Evolutionary conservation across 179 eudicot species (phyloP), one percentile per base, ranked within the genome.

Genomic region (Patellifolia procumbens): DNA sequence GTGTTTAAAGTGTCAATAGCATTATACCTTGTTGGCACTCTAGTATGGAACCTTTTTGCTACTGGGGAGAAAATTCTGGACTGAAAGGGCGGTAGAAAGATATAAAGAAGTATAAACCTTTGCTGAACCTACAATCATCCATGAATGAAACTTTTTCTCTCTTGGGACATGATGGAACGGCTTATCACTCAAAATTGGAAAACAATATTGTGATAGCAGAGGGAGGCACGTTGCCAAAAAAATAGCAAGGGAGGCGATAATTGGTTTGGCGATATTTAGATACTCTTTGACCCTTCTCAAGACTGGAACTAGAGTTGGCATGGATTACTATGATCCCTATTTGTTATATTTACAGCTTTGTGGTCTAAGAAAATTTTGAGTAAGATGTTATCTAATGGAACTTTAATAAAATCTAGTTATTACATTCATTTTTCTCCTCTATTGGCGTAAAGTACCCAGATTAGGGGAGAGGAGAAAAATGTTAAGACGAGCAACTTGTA

Each of bases 1-100:
- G 97, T 93, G 70, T 93, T 93, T 73, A 93, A 91, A 83, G 98
- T 91, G 69, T 80, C 97, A 37, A 92, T 93, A 74, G 89, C 76
- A 56, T 78, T 93, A 69, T 93, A 93, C 88, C 80, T 93, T 53
- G 43, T 93, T 65, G 98, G 98, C 78, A 91, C 98, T 53, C 12
- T 93, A 68, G 93, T 91, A 60, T 93, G 98, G 98, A 91, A 91
- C 82, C 48, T 90, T 24, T 93, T 93, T 80, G 84, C 98, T 13
- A 93, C 97, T 0, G 98, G 98, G 69, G 97, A 93, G 81, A 93
- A 84, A 83, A 87, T 93, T 74, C 87, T 93, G 32, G 97, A 93
- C 79, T 90, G 86, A 78, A 56, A 72, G 51, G 35, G 61, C 45
- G 15, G 15, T 78, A 15, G 28, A 32, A 29, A 26, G 34, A 73